Conservation (phyloP, 2,329 filamentous ascomycete genomes). For the Epicoccum sorghinum region DNA sequence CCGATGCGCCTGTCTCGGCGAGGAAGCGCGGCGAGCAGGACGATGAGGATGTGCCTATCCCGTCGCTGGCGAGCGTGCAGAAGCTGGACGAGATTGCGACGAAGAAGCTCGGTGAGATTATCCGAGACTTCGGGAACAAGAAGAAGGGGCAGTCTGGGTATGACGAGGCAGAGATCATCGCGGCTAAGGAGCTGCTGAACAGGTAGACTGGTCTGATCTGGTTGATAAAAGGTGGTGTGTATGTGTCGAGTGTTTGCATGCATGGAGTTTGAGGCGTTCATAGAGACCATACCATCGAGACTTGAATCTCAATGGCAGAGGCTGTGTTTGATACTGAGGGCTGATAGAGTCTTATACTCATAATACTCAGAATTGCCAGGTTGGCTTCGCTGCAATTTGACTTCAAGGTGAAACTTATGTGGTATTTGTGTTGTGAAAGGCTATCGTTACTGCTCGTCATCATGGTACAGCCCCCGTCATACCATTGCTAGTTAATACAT, state of each 20-base stretch:
- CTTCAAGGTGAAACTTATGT: too few species aligned
- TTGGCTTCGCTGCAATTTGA: background rate
- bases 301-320: background rate
- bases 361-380: background rate
- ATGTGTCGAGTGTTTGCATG: slow-evolving; percentile 1
- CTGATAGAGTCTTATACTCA: background rate
- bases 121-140: slow-evolving; percentile 65
- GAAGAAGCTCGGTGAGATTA: slow-evolving; percentile 76
- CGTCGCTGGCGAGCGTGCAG: slow-evolving; percentile 65
- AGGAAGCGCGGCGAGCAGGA: slow-evolving; percentile 38
- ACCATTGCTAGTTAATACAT: too few species aligned
- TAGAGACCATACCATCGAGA: background rate
- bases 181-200: slow-evolving; percentile 70
- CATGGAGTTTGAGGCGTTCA: slow-evolving; percentile 11
- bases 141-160: slow-evolving; percentile 75
- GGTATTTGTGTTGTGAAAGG: too few species aligned
- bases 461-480: too few species aligned
- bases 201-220: slow-evolving; percentile 47
- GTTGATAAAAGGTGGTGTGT: too few species aligned
- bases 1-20: slow-evolving; percentile 27
- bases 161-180: slow-evolving; percentile 71
- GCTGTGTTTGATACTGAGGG: background rate
- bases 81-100: slow-evolving; percentile 76
- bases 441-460: too few species aligned
- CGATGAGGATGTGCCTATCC: slow-evolving; percentile 55